A percentile compares a stretch with the other conserved stretches of the same genome.
Evolutionary conservation across 108 stramenopile species (phyloP).

Genomic region (Fistulifera pelliculosa): DNA sequence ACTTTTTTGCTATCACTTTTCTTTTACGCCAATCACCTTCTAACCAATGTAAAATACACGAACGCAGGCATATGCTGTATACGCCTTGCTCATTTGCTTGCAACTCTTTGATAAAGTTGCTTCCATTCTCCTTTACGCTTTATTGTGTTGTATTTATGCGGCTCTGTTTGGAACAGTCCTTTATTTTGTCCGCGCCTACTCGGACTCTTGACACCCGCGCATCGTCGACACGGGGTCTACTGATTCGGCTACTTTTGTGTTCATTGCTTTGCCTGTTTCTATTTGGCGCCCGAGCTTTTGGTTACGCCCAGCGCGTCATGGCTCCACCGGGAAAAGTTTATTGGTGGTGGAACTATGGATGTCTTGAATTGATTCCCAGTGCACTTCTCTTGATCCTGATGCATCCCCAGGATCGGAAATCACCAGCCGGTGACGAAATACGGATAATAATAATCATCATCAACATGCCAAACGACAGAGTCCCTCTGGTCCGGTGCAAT

Average conservation of each 20-base stretch:
- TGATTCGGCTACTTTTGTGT: constrained; percentile 28
- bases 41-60: not conserved
- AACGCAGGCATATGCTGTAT: constrained; percentile 22
- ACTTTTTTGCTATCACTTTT: no score
- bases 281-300: constrained; percentile 27
- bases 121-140: constrained; percentile 29
- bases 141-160: constrained; percentile 40
- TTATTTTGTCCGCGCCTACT: constrained; percentile 31
- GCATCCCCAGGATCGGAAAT: constrained; percentile 16
- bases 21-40: no score
- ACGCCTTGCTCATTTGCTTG: constrained; percentile 19
- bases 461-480: no score
- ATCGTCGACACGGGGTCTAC: constrained; percentile 17
- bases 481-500: no score
- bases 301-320: constrained; percentile 25
- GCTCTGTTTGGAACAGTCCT: constrained; percentile 31
- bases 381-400: constrained; percentile 33
- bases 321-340: constrained; percentile 15
- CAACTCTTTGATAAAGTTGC: constrained; percentile 25
- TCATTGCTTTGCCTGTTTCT: constrained; percentile 25
- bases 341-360: constrained; percentile 45
- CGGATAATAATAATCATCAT: no score
- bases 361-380: constrained; percentile 31
- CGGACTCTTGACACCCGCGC: constrained; percentile 20
- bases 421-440: no score